A percentile compares a stretch with the other conserved stretches of the same genome.
These are phyloP conservation scores for Pseudocercospora crystallina DNA, from an alignment of 2,329 filamentous ascomycete species.

Conservation along the genomic window DNA sequence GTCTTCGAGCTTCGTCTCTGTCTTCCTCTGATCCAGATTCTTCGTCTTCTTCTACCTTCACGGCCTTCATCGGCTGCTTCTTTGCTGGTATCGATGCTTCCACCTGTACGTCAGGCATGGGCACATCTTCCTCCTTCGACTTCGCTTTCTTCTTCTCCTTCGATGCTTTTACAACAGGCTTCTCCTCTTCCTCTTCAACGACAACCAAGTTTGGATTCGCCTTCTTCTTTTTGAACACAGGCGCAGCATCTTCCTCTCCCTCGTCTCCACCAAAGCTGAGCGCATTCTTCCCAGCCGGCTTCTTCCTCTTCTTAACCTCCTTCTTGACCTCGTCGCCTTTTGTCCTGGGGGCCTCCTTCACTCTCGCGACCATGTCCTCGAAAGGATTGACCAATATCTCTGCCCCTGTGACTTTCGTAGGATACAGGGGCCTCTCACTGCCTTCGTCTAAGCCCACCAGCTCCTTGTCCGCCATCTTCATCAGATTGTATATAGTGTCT, in stretches of 20 bases:
- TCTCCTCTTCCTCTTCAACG: slow-evolving; percentile 34
- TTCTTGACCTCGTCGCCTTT: slow-evolving; percentile 46
- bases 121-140: slow-evolving; percentile 12
- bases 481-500: slow-evolving; percentile 92
- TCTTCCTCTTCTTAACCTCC: slow-evolving; percentile 64
- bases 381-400: slow-evolving; percentile 83
- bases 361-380: slow-evolving; percentile 72
- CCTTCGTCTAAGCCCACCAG: slow-evolving; percentile 62
- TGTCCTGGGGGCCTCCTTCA: slow-evolving; percentile 55
- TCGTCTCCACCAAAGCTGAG: slow-evolving; percentile 74
- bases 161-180: slow-evolving; percentile 23
- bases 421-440: slow-evolving; percentile 80
- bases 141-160: slow-evolving; percentile 22
- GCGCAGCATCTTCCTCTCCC: slow-evolving; percentile 57
- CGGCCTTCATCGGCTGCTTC: background rate
- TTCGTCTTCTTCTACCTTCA: slow-evolving; percentile 13
- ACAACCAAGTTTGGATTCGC: slow-evolving; percentile 74
- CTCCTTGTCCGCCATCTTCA: slow-evolving; percentile 89
- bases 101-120: slow-evolving; percentile 14
- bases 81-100: slow-evolving; percentile 3
- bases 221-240: slow-evolving; percentile 71
- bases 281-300: slow-evolving; percentile 72
- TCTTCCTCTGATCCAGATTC: slow-evolving; percentile 27
- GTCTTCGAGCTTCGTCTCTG: slow-evolving; percentile 16
- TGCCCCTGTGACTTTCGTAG: slow-evolving; percentile 71